Evolutionary conservation across 192 early-diverging fungal species (phyloP), one percentile per base, ranked within the genome.

Genomic region (Dispira simplex): DNA sequence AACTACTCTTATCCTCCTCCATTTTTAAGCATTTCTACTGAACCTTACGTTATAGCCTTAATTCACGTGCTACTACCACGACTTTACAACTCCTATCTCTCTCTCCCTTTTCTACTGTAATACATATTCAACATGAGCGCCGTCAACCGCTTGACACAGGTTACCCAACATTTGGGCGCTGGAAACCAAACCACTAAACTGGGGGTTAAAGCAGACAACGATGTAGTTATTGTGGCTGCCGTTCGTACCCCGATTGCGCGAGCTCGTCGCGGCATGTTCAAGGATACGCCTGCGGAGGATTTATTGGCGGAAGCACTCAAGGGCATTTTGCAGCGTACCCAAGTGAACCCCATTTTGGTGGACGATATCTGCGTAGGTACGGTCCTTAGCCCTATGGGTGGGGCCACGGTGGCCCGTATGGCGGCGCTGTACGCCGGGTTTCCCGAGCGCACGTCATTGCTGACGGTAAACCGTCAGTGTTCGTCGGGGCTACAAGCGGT

Each of bases 351-450:
- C 46, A 72, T 77, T 39, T 67, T 91, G 55, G 90, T 97, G 39
- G 80, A 97, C 66, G 95, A 97, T 65, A 92, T 97, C 66, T 85
- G 86, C 75, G 90, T 95, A n/a, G 95, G 95, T 62, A 94, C 87
- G 67, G 92, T 95, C 46, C 78, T 90, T 44, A 85, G 90, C 62
- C 84, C 90, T 28, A 89, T 88, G 47, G 92, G 90, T 44, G 92
- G 91, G 48, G 91, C 91, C 66, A 91, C 84, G 62, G 85, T 81
- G 49, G 90, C 92, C 25, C 85, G 95, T 46, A 92, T 93, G 81
- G 92, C 95, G 28, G 82, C 86, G 64, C 82, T 97, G 53, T 83
- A 89, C 68, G 95, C 92, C 44, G 92, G 89, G 57, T 92, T 91
- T 79, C 91, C 95, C 11, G 81, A 90, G 52, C 80, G 83, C 8